Conservation (phyloP, 202 grass and related monocot genomes). For the Setaria italica region DNA sequence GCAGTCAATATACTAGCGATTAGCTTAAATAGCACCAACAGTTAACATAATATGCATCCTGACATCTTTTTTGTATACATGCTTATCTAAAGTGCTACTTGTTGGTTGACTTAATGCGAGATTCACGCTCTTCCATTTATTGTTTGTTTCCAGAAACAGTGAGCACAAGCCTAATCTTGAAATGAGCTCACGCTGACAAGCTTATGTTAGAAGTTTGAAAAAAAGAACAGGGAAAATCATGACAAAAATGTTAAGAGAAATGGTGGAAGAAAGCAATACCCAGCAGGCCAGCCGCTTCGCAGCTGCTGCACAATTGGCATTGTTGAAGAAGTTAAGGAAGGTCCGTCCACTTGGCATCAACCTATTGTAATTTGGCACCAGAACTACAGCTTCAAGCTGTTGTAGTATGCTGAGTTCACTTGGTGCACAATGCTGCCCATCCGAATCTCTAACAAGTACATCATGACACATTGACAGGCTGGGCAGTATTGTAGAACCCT, state of each 20-base stretch:
- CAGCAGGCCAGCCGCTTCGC: constrained; percentile 96
- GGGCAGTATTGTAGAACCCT: constrained; percentile 81
- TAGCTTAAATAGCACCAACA: neutral
- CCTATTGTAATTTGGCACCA: constrained; percentile 96
- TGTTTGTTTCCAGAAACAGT: constrained; percentile 18
- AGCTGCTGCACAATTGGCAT: constrained; percentile 89
- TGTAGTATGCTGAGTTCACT: constrained; percentile 94
- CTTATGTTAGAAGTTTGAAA: neutral
- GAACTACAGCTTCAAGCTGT: constrained; percentile 92
- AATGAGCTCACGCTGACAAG: constrained; percentile 17
- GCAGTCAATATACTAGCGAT: neutral
- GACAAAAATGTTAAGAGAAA: neutral
- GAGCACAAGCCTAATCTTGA: neutral
- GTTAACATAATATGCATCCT: neutral
- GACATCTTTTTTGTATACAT: constrained; percentile 23
- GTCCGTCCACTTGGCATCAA: constrained; percentile 89
- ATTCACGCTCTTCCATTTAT: constrained; percentile 1
- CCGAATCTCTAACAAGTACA: constrained; percentile 79
- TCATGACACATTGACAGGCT: constrained; percentile 93
- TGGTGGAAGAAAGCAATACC: constrained; percentile 57
- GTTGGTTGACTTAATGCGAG: neutral
- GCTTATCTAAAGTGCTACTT: neutral
- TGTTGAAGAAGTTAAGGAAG: constrained; percentile 93
- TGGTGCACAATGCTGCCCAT: constrained; percentile 94
- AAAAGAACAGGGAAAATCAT: neutral